These are phyloP conservation scores for Eustoma russellianum DNA, from an alignment of 257 asterid species.

Conservation along the genomic window DNA sequence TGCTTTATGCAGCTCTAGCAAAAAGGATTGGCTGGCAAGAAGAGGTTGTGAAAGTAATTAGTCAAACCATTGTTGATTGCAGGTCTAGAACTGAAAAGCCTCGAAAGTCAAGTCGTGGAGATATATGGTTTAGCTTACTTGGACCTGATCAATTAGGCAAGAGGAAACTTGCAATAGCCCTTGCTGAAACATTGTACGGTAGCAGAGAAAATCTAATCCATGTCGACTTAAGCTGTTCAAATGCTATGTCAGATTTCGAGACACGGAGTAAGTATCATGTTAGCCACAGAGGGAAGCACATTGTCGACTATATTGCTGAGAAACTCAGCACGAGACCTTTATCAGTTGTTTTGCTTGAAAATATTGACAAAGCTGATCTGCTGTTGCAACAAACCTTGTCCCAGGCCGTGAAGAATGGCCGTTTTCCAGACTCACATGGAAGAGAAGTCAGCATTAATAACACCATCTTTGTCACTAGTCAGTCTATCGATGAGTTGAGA, in stretches of 20 bases:
- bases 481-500: constrained; percentile 12
- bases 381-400: constrained; percentile 57
- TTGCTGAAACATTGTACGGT: constrained; percentile 55
- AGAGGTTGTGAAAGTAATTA: constrained; percentile 46
- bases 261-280: constrained; percentile 26
- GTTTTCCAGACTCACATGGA: constrained; percentile 54
- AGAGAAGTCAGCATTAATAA: constrained; percentile 49
- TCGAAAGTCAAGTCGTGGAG: constrained; percentile 29
- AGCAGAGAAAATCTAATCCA: constrained; percentile 43
- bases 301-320: constrained; percentile 62
- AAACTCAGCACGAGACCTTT: constrained; percentile 51
- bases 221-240: constrained; percentile 39
- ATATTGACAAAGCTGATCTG: constrained; percentile 58
- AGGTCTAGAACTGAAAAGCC: constrained; percentile 13
- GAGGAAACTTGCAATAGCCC: constrained; percentile 45
- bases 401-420: constrained; percentile 47
- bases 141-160: constrained; percentile 71
- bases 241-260: constrained; percentile 20
- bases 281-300: constrained; percentile 48
- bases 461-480: constrained; percentile 42
- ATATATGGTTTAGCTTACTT: constrained; percentile 48
- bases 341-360: constrained; percentile 60
- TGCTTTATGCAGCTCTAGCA: constrained; percentile 36
- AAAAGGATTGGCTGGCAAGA: constrained; percentile 53
- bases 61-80: constrained; percentile 33